Evolutionary conservation across 805 yeast genomes (phyloP).

Genomic region (Saccharomycopsis oosterbeekiorum): DNA sequence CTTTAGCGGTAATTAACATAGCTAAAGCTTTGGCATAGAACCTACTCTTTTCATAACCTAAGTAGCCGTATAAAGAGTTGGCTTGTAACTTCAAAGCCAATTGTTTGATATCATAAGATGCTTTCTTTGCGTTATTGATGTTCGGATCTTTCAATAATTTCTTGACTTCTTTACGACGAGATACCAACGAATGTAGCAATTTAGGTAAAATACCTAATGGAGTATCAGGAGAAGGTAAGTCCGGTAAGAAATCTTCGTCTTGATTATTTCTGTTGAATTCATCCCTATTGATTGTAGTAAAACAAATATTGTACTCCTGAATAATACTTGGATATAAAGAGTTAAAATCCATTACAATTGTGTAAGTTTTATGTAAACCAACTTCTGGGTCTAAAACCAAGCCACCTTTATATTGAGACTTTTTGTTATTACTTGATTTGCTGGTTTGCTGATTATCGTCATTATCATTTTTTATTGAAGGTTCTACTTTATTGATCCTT

Average conservation of each 20-base stretch:
- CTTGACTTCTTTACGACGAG: constrained; percentile 89
- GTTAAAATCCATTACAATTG: constrained; percentile 96
- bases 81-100: constrained; percentile 95
- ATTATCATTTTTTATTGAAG: constrained; percentile 21
- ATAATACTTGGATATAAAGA: constrained; percentile 94
- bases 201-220: constrained; percentile 79
- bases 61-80: constrained; percentile 98
- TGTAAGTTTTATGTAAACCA: constrained; percentile 82
- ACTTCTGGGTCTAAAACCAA: constrained; percentile 93
- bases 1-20: constrained; percentile 88
- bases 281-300: constrained; percentile 82
- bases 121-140: constrained; percentile 50
- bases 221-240: constrained; percentile 48
- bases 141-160: constrained; percentile 68
- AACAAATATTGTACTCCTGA: constrained; percentile 94
- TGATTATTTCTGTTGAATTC: constrained; percentile 29
- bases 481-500: constrained; percentile 23
- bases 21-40: constrained; percentile 96
- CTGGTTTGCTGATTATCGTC: constrained; percentile 34
- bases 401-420: constrained; percentile 84
- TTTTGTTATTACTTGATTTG: constrained; percentile 39
- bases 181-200: constrained; percentile 71
- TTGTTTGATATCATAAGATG: constrained; percentile 91
- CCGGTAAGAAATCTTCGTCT: constrained; percentile 52
- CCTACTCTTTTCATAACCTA: constrained; percentile 84